Percentiles rank a stretch among this genome's conserved stretches.
Evolutionary conservation across 305 asterid species (phyloP).

Genomic region (Solanum hybrid): DNA sequence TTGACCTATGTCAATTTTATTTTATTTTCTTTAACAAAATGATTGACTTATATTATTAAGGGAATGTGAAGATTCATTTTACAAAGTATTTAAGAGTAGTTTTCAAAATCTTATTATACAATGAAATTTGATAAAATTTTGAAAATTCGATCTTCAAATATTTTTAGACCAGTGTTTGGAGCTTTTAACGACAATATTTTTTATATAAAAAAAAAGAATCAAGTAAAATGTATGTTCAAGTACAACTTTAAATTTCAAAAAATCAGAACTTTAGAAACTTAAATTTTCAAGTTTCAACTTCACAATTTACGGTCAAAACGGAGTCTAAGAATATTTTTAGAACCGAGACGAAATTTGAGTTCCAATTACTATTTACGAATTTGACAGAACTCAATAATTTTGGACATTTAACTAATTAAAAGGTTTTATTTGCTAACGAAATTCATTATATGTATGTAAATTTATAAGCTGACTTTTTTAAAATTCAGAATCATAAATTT

Average conservation of each 20-base stretch:
- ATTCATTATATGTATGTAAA: not conserved
- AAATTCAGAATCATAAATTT: not conserved
- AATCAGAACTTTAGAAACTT: too few relatives aligned
- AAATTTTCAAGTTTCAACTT: not conserved
- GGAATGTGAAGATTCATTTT: not conserved
- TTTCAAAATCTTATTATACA: too few relatives aligned
- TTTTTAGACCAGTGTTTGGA: not conserved
- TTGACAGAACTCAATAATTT: not conserved
- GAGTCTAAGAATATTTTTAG: not conserved
- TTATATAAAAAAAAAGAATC: too few relatives aligned
- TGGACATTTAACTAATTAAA: not conserved
- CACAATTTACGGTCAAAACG: not conserved
- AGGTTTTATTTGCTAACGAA: not conserved
- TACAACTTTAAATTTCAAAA: not conserved
- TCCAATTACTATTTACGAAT: not conserved
- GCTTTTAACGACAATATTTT: not conserved
- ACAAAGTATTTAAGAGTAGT: not conserved
- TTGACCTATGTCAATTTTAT: not conserved
- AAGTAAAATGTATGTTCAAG: not conserved
- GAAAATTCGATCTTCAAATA: not conserved
- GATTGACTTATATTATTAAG: not conserved
- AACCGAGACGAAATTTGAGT: not conserved
- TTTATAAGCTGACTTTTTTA: not conserved
- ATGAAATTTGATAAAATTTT: not conserved
- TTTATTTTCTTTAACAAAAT: too few relatives aligned